A percentile compares a stretch with the other conserved stretches of the same genome.
Conservation (phyloP, 208 protist species). For the Vickermania ingenoplastis region DNA sequence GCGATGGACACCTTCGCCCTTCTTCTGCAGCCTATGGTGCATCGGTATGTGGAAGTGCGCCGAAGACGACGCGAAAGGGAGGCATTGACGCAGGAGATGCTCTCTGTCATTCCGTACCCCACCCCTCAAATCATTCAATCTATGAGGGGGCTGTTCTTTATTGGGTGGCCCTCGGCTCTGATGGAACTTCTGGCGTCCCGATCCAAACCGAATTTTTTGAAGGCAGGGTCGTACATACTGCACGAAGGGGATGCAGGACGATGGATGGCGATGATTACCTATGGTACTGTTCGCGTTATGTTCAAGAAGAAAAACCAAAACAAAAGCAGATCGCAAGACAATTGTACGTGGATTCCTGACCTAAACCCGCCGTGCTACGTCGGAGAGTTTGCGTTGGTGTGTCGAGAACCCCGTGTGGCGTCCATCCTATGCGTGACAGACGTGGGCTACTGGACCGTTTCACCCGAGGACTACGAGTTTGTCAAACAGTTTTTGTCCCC, state of each 20-base stretch:
- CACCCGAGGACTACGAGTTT: conserved; percentile 73
- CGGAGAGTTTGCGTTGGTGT: conserved; percentile 83
- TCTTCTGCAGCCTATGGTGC: conserved; percentile 61
- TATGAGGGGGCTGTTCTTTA: conserved; percentile 81
- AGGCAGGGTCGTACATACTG: conserved; percentile 66
- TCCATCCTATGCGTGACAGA: conserved; percentile 82
- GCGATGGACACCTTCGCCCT: conserved; percentile 57
- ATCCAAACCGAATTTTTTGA: conserved; percentile 48
- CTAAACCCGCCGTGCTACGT: conserved; percentile 81
- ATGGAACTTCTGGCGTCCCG: conserved; percentile 61
- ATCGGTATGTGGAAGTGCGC: conserved; percentile 32
- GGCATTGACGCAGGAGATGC: conserved; percentile 32
- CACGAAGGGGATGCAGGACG: conserved; percentile 84
- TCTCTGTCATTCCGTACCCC: conserved; percentile 70
- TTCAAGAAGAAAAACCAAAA: conserved; percentile 50
- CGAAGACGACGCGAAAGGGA: conserved; percentile 18
- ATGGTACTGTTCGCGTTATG: conserved; percentile 55
- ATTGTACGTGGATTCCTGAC: conserved; percentile 43
- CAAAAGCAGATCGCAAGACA: conserved; percentile 70
- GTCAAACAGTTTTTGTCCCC: conserved; percentile 61
- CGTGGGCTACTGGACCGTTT: conserved; percentile 69
- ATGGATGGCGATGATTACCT: conserved; percentile 84
- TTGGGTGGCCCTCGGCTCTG: conserved; percentile 55
- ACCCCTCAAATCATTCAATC: conserved; percentile 63
- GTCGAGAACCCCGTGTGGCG: conserved; percentile 76